phyloP scores from a whole-genome alignment of 805 yeast species.

The Saccharomycopsis oosterbeekiorum region DNA sequence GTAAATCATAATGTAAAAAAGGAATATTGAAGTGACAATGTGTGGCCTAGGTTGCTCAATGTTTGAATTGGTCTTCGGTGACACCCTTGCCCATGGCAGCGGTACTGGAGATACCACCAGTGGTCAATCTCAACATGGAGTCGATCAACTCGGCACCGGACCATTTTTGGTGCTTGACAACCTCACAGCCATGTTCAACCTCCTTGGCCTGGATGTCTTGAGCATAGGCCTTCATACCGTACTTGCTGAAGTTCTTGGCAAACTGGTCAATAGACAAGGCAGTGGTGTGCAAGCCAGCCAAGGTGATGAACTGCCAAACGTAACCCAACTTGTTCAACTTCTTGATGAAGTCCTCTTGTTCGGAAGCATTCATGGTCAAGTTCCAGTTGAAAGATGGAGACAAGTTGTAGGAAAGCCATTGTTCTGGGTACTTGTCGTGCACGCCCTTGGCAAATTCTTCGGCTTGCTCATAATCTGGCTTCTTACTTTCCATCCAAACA shows the following conservation, averaged over 20 bases:
- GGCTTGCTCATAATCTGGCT: constrained; percentile 90
- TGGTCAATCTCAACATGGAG: constrained; percentile 75
- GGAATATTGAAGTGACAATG: background rate
- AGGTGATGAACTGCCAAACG: constrained; percentile 95
- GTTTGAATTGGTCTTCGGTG: constrained; percentile 88
- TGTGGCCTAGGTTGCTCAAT: background rate
- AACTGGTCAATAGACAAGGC: constrained; percentile 86
- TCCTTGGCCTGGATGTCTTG: constrained; percentile 78
- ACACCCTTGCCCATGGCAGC: constrained; percentile 99
- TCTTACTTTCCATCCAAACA: constrained; percentile 97
- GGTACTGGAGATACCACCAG: constrained; percentile 91
- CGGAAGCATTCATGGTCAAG: constrained; percentile 76
- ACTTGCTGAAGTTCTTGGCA: constrained; percentile 62
- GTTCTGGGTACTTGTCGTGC: constrained; percentile 66
- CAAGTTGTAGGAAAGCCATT: constrained; percentile 94
- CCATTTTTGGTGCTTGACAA: constrained; percentile 97
- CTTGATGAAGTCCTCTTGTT: constrained; percentile 83
- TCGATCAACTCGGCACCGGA: constrained; percentile 97
- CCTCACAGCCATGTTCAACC: constrained; percentile 83
- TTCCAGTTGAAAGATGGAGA: constrained; percentile 99
- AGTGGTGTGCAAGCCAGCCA: constrained; percentile 94
- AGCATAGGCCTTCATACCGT: constrained; percentile 96
- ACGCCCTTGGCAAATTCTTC: constrained; percentile 92
- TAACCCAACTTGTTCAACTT: constrained; percentile 83
- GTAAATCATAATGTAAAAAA: no score